phyloP scores from a whole-genome alignment of 73 alveolate genomes.

The Tetrahymena borealis region DNA sequence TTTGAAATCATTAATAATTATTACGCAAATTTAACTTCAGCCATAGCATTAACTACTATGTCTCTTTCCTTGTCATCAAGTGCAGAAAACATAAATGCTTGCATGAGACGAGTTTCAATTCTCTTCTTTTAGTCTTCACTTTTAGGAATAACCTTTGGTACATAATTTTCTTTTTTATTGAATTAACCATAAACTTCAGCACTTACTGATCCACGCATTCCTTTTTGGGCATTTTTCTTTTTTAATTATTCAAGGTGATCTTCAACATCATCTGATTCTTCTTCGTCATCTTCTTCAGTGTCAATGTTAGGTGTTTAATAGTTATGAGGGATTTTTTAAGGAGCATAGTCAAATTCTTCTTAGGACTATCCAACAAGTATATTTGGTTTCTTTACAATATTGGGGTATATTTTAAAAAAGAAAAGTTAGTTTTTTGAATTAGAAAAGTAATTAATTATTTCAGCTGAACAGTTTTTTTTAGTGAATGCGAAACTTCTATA shows the following conservation, averaged over 20 bases:
- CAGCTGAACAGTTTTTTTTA: no score
- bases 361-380: background rate
- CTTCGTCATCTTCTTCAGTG: background rate
- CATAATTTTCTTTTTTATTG: constrained; percentile 72
- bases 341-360: background rate
- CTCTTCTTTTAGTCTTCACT: constrained; percentile 66
- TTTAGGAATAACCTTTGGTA: constrained; percentile 80
- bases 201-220: constrained; percentile 70
- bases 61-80: constrained; percentile 79
- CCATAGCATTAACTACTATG: constrained; percentile 87
- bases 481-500: no score
- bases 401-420: background rate
- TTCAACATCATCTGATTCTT: background rate
- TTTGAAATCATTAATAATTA: background rate
- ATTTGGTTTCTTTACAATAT: background rate
- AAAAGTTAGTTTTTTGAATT: no score
- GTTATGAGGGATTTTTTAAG: background rate
- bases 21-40: constrained; percentile 57
- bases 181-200: constrained; percentile 93
- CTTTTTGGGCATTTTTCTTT: background rate
- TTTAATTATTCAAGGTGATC: background rate
- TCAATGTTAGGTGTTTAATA: background rate
- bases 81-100: constrained; percentile 81
- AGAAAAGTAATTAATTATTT: no score
- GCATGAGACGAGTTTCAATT: constrained; percentile 64